These are phyloP conservation scores for Peterozyma xylosa DNA, from an alignment of 805 yeast species.

Conservation along the genomic window DNA sequence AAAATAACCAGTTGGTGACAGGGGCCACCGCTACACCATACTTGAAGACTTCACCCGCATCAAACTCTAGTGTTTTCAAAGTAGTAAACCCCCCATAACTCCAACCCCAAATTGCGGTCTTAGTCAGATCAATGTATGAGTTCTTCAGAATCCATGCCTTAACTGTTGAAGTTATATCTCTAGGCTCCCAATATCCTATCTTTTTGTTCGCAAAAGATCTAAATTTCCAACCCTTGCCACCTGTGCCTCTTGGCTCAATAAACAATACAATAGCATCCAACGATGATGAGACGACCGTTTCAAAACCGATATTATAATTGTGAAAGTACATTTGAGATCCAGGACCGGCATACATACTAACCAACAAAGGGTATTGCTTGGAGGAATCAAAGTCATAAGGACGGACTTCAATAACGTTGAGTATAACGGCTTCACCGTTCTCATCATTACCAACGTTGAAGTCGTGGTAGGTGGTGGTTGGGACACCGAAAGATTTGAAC, in stretches of 20 bases:
- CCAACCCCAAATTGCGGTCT: conserved; percentile 82
- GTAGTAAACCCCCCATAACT: conserved; percentile 80
- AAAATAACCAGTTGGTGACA: conserved; percentile 69
- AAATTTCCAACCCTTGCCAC: conserved; percentile 67
- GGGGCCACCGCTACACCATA: conserved; percentile 84
- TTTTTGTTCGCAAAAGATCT: conserved; percentile 46
- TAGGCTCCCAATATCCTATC: conserved; percentile 72
- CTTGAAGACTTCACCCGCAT: conserved; percentile 52
- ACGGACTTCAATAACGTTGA: conserved; percentile 53
- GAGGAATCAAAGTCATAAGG: conserved; percentile 45
- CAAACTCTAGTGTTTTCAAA: conserved; percentile 65
- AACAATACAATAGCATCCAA: conserved; percentile 55
- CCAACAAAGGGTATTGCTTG: conserved; percentile 54
- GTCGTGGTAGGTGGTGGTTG: conserved; percentile 35
- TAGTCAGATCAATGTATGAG: conserved; percentile 40
- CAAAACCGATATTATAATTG: conserved; percentile 42
- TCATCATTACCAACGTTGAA: conserved; percentile 19
- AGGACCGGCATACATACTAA: conserved; percentile 75
- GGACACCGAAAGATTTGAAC: conserved; percentile 27
- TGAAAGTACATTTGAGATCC: conserved; percentile 57
- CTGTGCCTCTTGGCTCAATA: conserved; percentile 80
- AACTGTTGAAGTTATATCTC: conserved; percentile 51
- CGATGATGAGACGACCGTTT: conserved; percentile 49
- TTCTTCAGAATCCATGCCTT: conserved; percentile 38
- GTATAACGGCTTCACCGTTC: conserved; percentile 24